Percentiles rank a stretch among this genome's conserved stretches.
These are phyloP conservation scores for Picea glauca DNA, from an alignment of 75 land plant species.

Conservation along the genomic window DNA sequence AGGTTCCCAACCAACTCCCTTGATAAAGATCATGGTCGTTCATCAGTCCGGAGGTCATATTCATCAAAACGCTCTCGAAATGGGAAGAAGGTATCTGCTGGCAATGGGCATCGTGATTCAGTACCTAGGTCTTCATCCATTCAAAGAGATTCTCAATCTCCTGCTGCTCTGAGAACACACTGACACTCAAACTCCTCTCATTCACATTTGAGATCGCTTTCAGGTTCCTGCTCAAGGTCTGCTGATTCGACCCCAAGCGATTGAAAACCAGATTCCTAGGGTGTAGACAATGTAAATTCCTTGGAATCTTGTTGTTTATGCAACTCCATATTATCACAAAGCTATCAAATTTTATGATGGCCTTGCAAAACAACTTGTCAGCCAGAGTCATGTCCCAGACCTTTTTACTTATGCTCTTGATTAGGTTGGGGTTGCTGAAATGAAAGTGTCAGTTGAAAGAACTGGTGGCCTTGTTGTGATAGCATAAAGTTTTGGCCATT, in stretches of 20 bases:
- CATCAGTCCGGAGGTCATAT: constrained; percentile 3
- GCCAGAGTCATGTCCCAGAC: too few species aligned
- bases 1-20: background rate
- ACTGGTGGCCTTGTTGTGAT: constrained; percentile 96
- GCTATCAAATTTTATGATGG: too few species aligned
- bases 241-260: background rate
- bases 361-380: too few species aligned
- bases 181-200: background rate
- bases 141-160: background rate
- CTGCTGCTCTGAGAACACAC: background rate
- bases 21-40: background rate
- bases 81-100: constrained; percentile 4
- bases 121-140: background rate
- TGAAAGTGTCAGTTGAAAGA: constrained; percentile 93
- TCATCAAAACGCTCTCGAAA: constrained; percentile 3
- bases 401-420: too few species aligned
- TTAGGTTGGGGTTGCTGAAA: constrained; percentile 98
- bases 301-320: background rate
- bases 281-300: background rate
- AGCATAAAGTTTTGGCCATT: constrained; percentile 98
- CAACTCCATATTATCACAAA: too few species aligned
- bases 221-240: constrained; percentile 8
- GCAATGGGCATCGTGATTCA: background rate
- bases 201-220: background rate
- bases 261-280: background rate